Base-by-base conservation (phyloP, 2,329 filamentous ascomycete genomes). In the Basipetospora chlamydospora region DNA sequence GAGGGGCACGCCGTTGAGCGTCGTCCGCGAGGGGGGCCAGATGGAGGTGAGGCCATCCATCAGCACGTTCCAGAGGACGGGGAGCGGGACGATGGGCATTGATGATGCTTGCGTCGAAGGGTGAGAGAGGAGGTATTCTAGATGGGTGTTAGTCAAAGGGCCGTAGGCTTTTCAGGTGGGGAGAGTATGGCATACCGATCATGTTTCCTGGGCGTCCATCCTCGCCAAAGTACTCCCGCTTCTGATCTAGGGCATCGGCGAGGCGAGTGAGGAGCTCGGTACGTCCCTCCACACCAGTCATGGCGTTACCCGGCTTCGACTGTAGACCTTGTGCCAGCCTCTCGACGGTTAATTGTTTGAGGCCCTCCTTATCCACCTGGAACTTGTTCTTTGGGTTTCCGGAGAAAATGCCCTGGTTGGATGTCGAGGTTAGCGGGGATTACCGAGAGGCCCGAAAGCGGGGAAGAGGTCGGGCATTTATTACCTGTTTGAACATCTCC, bases 51-150 rank as follows among this genome's bases (percentile, higher is more conserved):
- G 66, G 6, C 86, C 85, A 40, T 85, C 78, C 76, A 94, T 92
- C 9, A 98, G 72, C 1, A 88, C 75, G 42, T 77, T 77, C 90
- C 90, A 98, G 6, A 98, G 66, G 0, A 87, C 88, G 2, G 87
- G 84, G 10, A 96, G 64, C 9, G 82, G 73, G 29, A 95, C 76
- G 43, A 95, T 85, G 1, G 88, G 84, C 33, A 86, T 81, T 1
- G 86, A 92, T 1, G 84, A 83, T 11, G 84, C 85, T 51, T 88
- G 80, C 5, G 88, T 95, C 2, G 84, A 80, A 2, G 87, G 83
- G 52, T 96, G 90, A 3, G 82, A 81, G 26, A 96, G 71, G n/a
- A 96, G 73, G 53, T 93, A 87, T 56, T 96, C 88, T 87, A 47
- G 22, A 41, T 26, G n/a, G 12, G 9, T 6, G 46, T 53, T 37